Percentiles rank a stretch among this genome's conserved stretches.
phyloP scores from a whole-genome alignment of 2,329 filamentous ascomycete species.

The Apiospora phragmitis region DNA sequence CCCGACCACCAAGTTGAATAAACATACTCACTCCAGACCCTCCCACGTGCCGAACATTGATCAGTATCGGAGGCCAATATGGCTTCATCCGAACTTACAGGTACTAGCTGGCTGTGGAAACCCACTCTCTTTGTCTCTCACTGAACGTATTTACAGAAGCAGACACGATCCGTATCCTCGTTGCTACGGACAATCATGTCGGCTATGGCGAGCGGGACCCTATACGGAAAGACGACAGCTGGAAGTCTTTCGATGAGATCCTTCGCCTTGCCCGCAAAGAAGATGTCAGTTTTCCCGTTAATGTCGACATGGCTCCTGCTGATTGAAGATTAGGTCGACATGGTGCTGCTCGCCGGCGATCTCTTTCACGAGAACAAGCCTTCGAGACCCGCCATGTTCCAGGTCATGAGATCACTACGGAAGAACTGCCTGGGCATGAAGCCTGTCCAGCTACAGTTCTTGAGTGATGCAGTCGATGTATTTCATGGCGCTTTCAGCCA shows the following conservation, averaged over 20 bases:
- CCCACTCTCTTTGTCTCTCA: background rate
- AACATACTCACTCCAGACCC: background rate
- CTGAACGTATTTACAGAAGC: slow-evolving; percentile 38
- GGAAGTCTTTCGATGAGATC: slow-evolving; percentile 93
- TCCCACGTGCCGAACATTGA: background rate
- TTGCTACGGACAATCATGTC: slow-evolving; percentile 97
- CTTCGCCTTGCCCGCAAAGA: slow-evolving; percentile 83
- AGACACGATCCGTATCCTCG: slow-evolving; percentile 91
- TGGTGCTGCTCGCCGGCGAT: slow-evolving; percentile 93
- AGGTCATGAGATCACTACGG: slow-evolving; percentile 92
- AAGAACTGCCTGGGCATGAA: slow-evolving; percentile 95
- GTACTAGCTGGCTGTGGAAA: background rate
- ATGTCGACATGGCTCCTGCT: slow-evolving; percentile 12
- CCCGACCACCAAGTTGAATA: background rate
- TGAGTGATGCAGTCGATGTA: slow-evolving; percentile 89
- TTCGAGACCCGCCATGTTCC: slow-evolving; percentile 91
- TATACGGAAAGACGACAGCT: slow-evolving; percentile 94
- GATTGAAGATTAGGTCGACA: slow-evolving; percentile 70
- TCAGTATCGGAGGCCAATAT: background rate
- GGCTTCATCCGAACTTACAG: background rate
- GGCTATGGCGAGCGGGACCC: slow-evolving; percentile 93
- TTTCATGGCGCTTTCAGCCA: slow-evolving; percentile 89
- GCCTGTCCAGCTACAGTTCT: slow-evolving; percentile 90
- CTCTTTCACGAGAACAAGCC: slow-evolving; percentile 99
- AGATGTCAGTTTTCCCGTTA: slow-evolving; percentile 56